Evolutionary conservation across 208 protist genomes (phyloP), one percentile per base, ranked within the genome.

Genomic region (Wallacemonas sp.): DNA sequence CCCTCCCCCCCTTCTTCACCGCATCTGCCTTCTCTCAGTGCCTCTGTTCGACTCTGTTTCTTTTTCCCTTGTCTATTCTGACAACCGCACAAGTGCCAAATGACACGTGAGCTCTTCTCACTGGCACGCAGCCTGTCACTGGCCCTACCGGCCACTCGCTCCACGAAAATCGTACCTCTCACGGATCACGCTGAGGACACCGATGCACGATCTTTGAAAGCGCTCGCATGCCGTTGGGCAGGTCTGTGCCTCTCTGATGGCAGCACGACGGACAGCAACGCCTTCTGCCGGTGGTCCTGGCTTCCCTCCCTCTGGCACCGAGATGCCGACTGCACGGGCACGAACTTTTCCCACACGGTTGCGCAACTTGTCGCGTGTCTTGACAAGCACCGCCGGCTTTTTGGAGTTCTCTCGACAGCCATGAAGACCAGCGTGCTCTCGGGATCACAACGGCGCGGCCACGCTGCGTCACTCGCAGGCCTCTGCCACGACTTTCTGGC

Each of bases 41-140:
- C 5, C 14, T 67, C 31, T 67, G 38, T 70, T 16, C 14, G 26
- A 38, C 46, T 46, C 39, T 7, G n/a, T 59, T n/a, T n/a, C n/a
- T n/a, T n/a, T n/a, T n/a, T n/a, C n/a, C n/a, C n/a, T n/a, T n/a
- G n/a, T n/a, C n/a, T n/a, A n/a, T n/a, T n/a, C n/a, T n/a, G 3
- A 31, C n/a, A n/a, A n/a, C n/a, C n/a, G n/a, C n/a, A n/a, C n/a
- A n/a, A n/a, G 36, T 41, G 10, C 7, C 10, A 41, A 41, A 41
- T 41, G 36, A 41, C 36, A 14, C 14, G 36, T 41, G 36, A 41
- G 10, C 36, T 41, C 14, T 41, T 41, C 14, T 41, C 36, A 16
- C 14, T 41, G 36, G 14, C 36, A 14, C 36, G 36, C 36, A 41
- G 10, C 10, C 10, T 41, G 36, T 41, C 36, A 7, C 7, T 7